Evolutionary conservation across 116 monocot species (phyloP).

Genomic region (Thalassia testudinum): DNA sequence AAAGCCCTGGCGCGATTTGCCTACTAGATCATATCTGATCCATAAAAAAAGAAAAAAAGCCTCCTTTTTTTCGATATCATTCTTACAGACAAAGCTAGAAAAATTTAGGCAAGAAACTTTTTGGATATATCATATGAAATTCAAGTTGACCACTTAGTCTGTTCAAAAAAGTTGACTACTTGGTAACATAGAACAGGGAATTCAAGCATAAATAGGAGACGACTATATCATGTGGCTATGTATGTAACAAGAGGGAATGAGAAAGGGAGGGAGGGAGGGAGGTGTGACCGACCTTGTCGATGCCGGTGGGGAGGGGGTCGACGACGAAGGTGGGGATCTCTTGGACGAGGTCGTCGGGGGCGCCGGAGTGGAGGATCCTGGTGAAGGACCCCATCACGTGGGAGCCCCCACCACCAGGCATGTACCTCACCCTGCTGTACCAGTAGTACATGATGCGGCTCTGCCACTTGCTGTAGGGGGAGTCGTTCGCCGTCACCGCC

Average conservation of each 20-base stretch:
- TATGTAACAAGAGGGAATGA: background rate
- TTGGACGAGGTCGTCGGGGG: slow-evolving; percentile 22
- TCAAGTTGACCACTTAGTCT: slow-evolving; percentile 88
- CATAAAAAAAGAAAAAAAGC: slow-evolving; percentile 59
- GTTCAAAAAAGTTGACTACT: slow-evolving; percentile 80
- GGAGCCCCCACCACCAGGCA: slow-evolving; percentile 22
- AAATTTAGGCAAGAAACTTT: too few relatives aligned
- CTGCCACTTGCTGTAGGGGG: slow-evolving; percentile 50
- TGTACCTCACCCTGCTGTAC: slow-evolving; percentile 30
- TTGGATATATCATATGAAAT: too few relatives aligned
- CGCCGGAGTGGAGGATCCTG: slow-evolving; percentile 41
- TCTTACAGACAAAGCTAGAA: too few relatives aligned
- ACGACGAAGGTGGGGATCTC: too few relatives aligned
- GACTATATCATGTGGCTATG: background rate
- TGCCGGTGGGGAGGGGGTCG: slow-evolving; percentile 34
- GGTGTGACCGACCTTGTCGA: slow-evolving; percentile 29
- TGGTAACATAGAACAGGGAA: too few relatives aligned
- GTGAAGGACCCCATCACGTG: slow-evolving; percentile 65
- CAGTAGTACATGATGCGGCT: slow-evolving; percentile 56
- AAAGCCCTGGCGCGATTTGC: too few relatives aligned
- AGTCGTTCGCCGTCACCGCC: slow-evolving; percentile 33
- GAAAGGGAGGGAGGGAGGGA: too few relatives aligned
- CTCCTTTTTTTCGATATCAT: too few relatives aligned
- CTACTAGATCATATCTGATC: too few relatives aligned
- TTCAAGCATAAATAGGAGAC: too few relatives aligned